A percentile compares a stretch with the other conserved stretches of the same genome.
These are phyloP conservation scores for Scalesia atractyloides DNA, from an alignment of 129 eudicot genomes.

Conservation along the genomic window DNA sequence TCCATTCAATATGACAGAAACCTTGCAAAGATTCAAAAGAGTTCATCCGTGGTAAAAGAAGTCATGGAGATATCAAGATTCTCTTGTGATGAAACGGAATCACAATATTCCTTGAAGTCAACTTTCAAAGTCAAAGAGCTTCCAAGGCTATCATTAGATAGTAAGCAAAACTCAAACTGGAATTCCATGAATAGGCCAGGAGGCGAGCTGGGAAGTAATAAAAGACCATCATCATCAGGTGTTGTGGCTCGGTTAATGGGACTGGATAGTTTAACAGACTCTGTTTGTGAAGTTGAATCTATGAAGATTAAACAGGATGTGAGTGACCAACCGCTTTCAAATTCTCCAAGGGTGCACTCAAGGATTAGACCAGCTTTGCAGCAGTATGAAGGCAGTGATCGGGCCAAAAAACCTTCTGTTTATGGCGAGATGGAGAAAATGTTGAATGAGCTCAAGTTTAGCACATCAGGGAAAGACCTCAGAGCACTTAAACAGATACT, in stretches of 20 bases:
- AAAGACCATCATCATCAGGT: constrained; percentile 61
- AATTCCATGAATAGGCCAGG: constrained; percentile 35
- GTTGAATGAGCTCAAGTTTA: constrained; percentile 68
- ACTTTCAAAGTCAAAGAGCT: constrained; percentile 56
- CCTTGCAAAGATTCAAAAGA: constrained; percentile 37
- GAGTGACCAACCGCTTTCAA: constrained; percentile 32
- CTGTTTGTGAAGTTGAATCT: constrained; percentile 25
- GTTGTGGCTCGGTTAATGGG: constrained; percentile 92
- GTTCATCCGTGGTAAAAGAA: constrained; percentile 36
- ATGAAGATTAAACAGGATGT: constrained; percentile 21
- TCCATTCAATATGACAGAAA: constrained; percentile 39
- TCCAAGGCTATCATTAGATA: constrained; percentile 83
- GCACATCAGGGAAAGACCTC: constrained; percentile 81
- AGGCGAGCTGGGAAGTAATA: constrained; percentile 61
- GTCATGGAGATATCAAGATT: constrained; percentile 47
- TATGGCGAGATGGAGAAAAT: constrained; percentile 85
- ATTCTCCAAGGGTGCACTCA: constrained; percentile 41
- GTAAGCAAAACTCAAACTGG: constrained; percentile 49
- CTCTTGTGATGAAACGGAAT: constrained; percentile 79
- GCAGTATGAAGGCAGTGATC: constrained; percentile 41
- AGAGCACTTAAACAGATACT: constrained; percentile 96
- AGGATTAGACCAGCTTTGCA: constrained; percentile 53
- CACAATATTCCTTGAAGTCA: constrained; percentile 46
- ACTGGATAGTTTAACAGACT: constrained; percentile 56
- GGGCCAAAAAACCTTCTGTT: constrained; percentile 48